phyloP scores from a whole-genome alignment of 257 asterid species.

The Gardenia jasminoides region DNA sequence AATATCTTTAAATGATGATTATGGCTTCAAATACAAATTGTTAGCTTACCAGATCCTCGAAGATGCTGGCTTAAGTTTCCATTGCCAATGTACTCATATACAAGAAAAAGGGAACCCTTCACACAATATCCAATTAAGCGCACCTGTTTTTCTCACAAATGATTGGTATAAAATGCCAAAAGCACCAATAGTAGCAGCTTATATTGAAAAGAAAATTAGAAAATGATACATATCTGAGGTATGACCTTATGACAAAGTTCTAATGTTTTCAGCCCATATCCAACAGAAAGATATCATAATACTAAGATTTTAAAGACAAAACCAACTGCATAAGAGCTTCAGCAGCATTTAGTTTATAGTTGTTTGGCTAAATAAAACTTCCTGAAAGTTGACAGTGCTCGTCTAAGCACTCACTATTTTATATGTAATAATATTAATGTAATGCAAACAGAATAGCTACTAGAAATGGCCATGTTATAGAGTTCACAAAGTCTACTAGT shows the following conservation, averaged over 20 bases:
- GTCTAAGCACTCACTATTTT: too few species aligned
- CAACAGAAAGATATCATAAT: not conserved
- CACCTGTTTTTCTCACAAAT: constrained; percentile 52
- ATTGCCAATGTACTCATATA: constrained; percentile 81
- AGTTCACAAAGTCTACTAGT: too few species aligned
- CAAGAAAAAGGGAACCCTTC: constrained; percentile 96
- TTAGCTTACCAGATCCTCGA: constrained; percentile 62
- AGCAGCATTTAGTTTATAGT: too few species aligned
- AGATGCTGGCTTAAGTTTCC: constrained; percentile 92
- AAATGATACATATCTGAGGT: not conserved
- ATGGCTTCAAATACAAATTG: not conserved
- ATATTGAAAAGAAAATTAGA: not conserved
- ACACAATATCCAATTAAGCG: constrained; percentile 93
- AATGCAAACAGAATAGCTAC: too few species aligned
- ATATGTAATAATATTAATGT: too few species aligned
- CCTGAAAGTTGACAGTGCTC: too few species aligned
- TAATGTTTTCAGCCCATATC: not conserved
- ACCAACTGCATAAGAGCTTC: not conserved
- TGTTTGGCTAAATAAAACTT: too few species aligned
- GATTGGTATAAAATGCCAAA: constrained; percentile 11
- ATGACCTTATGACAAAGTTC: not conserved
- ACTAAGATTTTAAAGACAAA: not conserved
- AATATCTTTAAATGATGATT: constrained; percentile 3
- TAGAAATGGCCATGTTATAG: too few species aligned
- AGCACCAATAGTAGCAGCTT: not conserved